Evolutionary conservation across 805 yeast genomes (phyloP).

Genomic region (Pichia nanzhaoensis): DNA sequence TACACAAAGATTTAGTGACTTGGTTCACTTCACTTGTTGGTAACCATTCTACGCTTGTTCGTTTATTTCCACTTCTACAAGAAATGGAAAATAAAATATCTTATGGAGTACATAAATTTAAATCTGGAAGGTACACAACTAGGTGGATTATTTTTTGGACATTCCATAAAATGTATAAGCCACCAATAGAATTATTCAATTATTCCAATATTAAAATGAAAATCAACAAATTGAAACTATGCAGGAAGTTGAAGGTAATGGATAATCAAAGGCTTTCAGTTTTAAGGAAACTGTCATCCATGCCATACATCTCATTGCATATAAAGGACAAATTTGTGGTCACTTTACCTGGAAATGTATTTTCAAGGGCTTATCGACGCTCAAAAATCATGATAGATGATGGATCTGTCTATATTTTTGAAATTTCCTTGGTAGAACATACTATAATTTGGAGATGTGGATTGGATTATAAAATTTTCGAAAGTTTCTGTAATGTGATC

Average conservation of each 20-base stretch:
- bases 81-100: slow-evolving; percentile 10
- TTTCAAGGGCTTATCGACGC: slow-evolving; percentile 27
- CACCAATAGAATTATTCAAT: slow-evolving; percentile 13
- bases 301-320: slow-evolving; percentile 5
- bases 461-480: slow-evolving; percentile 19
- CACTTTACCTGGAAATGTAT: slow-evolving; percentile 19
- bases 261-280: background rate
- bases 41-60: slow-evolving; percentile 8
- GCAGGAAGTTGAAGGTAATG: background rate
- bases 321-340: background rate
- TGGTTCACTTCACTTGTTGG: slow-evolving; percentile 16
- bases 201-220: background rate
- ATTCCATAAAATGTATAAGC: slow-evolving; percentile 16
- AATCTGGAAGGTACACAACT: slow-evolving; percentile 23
- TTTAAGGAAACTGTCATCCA: background rate
- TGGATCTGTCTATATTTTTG: slow-evolving; percentile 12
- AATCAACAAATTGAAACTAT: background rate
- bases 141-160: slow-evolving; percentile 38
- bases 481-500: slow-evolving; percentile 25
- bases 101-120: slow-evolving; percentile 29
- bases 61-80: slow-evolving; percentile 1
- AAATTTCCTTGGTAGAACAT: background rate
- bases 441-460: slow-evolving; percentile 24
- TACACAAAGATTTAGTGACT: slow-evolving; percentile 4
- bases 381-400: background rate